Evolutionary conservation across 495 filamentous ascomycete genomes (phyloP).

Genomic region (Aspergillus heteromorphus): DNA sequence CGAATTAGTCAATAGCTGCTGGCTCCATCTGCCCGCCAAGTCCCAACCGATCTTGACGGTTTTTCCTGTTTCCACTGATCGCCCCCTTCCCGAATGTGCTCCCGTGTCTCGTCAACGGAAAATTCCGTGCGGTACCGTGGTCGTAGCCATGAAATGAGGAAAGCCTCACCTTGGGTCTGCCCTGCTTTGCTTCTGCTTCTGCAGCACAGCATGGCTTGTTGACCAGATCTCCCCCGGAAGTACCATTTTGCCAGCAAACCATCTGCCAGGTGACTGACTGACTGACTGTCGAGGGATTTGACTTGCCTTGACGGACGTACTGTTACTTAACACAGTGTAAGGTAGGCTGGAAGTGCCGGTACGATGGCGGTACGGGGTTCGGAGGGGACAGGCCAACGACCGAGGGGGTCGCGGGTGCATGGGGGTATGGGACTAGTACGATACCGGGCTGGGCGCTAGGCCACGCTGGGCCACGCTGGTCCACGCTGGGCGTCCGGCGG

Average conservation of each 20-base stretch:
- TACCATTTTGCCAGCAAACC: neutral
- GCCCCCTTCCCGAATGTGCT: constrained; percentile 27
- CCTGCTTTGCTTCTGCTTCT: neutral
- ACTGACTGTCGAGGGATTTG: no score
- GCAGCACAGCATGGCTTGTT: neutral
- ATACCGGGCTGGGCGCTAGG: neutral
- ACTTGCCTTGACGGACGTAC: no score
- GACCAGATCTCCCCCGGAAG: neutral
- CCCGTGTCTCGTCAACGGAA: constrained; percentile 22
- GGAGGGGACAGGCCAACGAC: neutral
- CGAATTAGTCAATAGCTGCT: constrained; percentile 11
- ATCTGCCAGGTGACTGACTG: neutral
- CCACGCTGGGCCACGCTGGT: neutral
- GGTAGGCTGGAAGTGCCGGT: neutral
- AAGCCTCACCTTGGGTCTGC: neutral
- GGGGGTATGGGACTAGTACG: neutral
- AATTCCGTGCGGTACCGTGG: constrained; percentile 22
- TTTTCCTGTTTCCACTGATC: constrained; percentile 32
- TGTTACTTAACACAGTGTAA: no score
- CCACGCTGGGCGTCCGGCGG: neutral
- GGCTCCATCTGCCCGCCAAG: neutral
- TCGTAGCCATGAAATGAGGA: no score
- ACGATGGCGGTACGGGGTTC: neutral
- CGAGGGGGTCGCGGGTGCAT: neutral
- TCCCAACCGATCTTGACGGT: constrained; percentile 22